phyloP scores from a whole-genome alignment of 2,329 filamentous ascomycete species.

The Trichoderma simmonsii region DNA sequence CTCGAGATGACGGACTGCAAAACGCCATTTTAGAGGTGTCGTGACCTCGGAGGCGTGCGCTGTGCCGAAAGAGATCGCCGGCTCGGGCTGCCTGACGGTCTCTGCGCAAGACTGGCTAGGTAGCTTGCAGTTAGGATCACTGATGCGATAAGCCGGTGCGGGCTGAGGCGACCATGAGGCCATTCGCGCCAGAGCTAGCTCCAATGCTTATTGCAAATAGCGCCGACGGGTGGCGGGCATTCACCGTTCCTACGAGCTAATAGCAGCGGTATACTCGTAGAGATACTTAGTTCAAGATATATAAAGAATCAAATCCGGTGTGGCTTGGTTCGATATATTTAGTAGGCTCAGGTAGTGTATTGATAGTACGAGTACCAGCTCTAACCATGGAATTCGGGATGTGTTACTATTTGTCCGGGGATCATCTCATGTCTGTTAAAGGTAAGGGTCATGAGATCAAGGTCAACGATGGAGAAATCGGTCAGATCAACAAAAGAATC shows the following conservation, averaged over 20 bases:
- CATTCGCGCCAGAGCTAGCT: not conserved
- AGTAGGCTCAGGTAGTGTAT: not conserved
- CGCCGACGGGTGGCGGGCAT: not conserved
- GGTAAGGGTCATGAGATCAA: not conserved
- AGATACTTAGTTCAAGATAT: not conserved
- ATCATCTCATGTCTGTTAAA: not conserved
- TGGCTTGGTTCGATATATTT: not conserved
- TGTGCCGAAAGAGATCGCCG: constrained; percentile 3
- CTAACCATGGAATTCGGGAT: not conserved
- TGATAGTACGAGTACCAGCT: not conserved
- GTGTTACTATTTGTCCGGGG: not conserved
- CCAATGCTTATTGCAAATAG: not conserved
- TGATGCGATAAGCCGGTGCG: constrained; percentile 9
- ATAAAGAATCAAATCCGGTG: not conserved
- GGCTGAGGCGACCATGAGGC: not conserved
- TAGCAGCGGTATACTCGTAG: not conserved
- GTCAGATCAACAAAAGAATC: not conserved
- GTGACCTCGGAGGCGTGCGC: constrained; percentile 2
- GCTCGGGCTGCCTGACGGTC: not conserved
- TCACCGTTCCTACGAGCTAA: not conserved
- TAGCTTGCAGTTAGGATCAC: constrained; percentile 9
- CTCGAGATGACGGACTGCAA: not conserved
- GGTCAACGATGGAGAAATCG: not conserved
- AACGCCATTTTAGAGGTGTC: not conserved
- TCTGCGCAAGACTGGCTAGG: not conserved